Percentiles rank a stretch among this genome's conserved stretches.
Conservation (phyloP, 345 rosid species). For the Mercurialis annua region DNA sequence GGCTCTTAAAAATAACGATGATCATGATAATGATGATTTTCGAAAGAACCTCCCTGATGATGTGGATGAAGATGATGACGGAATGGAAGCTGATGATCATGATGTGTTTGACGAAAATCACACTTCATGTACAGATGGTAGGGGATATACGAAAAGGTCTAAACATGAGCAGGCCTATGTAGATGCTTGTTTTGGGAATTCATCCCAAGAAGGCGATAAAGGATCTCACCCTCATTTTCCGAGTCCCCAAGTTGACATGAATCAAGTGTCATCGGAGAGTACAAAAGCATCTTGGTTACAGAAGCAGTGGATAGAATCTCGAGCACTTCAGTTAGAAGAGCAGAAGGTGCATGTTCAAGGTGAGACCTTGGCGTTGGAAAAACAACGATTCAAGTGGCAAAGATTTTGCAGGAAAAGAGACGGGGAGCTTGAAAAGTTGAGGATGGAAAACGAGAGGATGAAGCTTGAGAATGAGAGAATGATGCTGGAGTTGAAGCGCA, state of each 20-base stretch:
- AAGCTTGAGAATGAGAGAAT: conserved; percentile 79
- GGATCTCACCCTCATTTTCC: conserved; percentile 36
- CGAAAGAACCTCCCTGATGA: conserved; percentile 59
- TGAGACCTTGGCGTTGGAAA: conserved; percentile 79
- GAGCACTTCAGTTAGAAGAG: conserved; percentile 68
- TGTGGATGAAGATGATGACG: conserved; percentile 76
- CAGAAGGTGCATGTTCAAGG: conserved; percentile 70
- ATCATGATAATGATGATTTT: conserved; percentile 55
- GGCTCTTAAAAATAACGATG: conserved; percentile 77
- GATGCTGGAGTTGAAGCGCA: conserved; percentile 63
- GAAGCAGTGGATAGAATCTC: conserved; percentile 72
- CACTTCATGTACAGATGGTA: conserved; percentile 41
- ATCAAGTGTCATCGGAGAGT: conserved; percentile 45
- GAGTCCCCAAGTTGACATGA: conserved; percentile 47
- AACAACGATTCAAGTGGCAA: conserved; percentile 78
- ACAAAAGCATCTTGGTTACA: conserved; percentile 45
- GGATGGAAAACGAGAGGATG: conserved; percentile 83
- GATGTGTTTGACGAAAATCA: conserved; percentile 65
- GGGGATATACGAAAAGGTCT: conserved; percentile 53
- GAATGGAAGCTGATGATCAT: conserved; percentile 62
- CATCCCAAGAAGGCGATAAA: conserved; percentile 39
- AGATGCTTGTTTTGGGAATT: conserved; percentile 45
- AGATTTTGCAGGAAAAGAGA: conserved; percentile 77
- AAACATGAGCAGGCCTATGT: conserved; percentile 51
- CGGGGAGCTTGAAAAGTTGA: conserved; percentile 65